phyloP scores from a whole-genome alignment of 1,139 yeast species.

The Meyerozyma elateridarum region DNA sequence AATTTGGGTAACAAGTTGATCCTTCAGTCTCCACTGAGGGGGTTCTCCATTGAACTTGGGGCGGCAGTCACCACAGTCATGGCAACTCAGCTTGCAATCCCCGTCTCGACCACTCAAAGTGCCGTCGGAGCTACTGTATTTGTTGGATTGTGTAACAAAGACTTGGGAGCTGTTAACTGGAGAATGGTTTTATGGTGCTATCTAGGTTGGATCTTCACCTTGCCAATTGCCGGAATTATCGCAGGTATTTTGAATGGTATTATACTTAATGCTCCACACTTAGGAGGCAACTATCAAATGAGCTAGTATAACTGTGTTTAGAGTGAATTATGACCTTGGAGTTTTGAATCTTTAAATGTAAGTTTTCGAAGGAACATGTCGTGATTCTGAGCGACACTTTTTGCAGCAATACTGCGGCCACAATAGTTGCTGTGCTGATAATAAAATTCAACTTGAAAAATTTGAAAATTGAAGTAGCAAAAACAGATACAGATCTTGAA shows the following conservation, averaged over 20 bases:
- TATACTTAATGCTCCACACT: slow-evolving; percentile 61
- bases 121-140: slow-evolving; percentile 80
- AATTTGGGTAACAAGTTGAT: slow-evolving; percentile 73
- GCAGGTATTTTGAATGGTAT: slow-evolving; percentile 67
- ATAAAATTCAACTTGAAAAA: too few species aligned
- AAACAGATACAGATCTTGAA: too few species aligned
- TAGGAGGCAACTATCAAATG: slow-evolving; percentile 32
- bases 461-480: too few species aligned
- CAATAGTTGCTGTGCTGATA: too few species aligned
- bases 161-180: slow-evolving; percentile 67
- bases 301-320: too few species aligned
- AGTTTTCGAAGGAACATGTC: too few species aligned
- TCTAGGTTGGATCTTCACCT: slow-evolving; percentile 67
- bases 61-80: slow-evolving; percentile 73
- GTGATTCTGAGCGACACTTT: too few species aligned
- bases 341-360: too few species aligned
- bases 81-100: slow-evolving; percentile 70
- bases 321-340: too few species aligned
- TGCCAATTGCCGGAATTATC: slow-evolving; percentile 70
- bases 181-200: slow-evolving; percentile 72
- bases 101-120: slow-evolving; percentile 74
- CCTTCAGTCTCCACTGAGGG: slow-evolving; percentile 75
- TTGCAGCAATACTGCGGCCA: too few species aligned
- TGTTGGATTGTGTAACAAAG: slow-evolving; percentile 70
- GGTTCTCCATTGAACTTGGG: slow-evolving; percentile 75